phyloP scores from a whole-genome alignment of 148 eudicot species.

The Cornus suecica region DNA sequence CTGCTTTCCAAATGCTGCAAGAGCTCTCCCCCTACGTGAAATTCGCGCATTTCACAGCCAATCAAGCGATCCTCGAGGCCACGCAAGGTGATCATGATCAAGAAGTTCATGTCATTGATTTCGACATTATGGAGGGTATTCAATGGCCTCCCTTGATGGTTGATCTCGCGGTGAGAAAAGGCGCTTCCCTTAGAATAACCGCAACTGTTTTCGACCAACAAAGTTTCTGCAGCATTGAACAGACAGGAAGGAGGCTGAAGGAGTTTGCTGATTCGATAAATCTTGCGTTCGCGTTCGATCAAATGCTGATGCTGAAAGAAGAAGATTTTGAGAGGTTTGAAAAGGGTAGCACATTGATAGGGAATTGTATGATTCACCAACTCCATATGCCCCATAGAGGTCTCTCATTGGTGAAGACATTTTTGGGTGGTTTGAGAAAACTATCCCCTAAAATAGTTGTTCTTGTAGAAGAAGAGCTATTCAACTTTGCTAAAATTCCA shows the following conservation, averaged over 20 bases:
- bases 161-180: slow-evolving; percentile 15
- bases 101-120: slow-evolving; percentile 18
- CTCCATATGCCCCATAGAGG: slow-evolving; percentile 25
- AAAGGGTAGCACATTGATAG: slow-evolving; percentile 12
- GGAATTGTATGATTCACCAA: slow-evolving; percentile 26
- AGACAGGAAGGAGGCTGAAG: slow-evolving; percentile 21
- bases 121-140: slow-evolving; percentile 24
- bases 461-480: slow-evolving; percentile 22
- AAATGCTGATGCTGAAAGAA: slow-evolving; percentile 15
- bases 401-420: slow-evolving; percentile 13
- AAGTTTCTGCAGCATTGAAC: background rate
- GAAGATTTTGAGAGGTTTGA: slow-evolving; percentile 25
- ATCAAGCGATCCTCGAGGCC: slow-evolving; percentile 27
- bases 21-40: slow-evolving; percentile 26
- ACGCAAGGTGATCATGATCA: slow-evolving; percentile 6
- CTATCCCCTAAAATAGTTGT: slow-evolving; percentile 19
- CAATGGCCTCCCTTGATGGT: slow-evolving; percentile 30
- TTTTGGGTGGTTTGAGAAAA: slow-evolving; percentile 19
- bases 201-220: slow-evolving; percentile 4
- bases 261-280: slow-evolving; percentile 25
- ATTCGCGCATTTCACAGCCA: slow-evolving; percentile 27
- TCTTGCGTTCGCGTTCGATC: slow-evolving; percentile 20
- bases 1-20: slow-evolving; percentile 29
- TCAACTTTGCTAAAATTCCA: slow-evolving; percentile 16
- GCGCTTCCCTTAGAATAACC: slow-evolving; percentile 22